phyloP scores from a whole-genome alignment of 2,329 filamentous ascomycete genomes.

The Sarocladium strictum region DNA sequence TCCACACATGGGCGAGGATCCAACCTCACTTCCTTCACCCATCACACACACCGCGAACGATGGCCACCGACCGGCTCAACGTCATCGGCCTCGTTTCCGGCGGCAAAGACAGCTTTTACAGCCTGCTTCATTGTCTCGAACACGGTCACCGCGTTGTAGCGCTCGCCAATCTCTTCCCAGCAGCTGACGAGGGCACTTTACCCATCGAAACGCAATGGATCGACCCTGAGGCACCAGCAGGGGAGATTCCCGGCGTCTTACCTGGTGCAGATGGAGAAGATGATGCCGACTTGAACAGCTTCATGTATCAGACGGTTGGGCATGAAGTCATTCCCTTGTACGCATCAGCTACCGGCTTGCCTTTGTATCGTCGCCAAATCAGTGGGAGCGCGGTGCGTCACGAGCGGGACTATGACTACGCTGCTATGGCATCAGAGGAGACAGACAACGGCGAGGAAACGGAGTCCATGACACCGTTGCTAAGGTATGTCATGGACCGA shows the following conservation, averaged over 20 bases:
- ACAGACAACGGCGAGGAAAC: constrained; percentile 64
- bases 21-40: background rate
- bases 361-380: constrained; percentile 78
- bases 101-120: constrained; percentile 95
- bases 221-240: constrained; percentile 11
- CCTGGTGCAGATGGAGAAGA: constrained; percentile 12
- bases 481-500: constrained; percentile 56
- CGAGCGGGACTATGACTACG: constrained; percentile 59
- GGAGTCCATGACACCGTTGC: constrained; percentile 73
- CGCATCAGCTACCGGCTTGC: constrained; percentile 68
- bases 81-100: constrained; percentile 93
- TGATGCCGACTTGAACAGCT: constrained; percentile 72
- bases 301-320: constrained; percentile 99
- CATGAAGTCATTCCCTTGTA: constrained; percentile 84
- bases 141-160: constrained; percentile 84
- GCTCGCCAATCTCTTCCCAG: constrained; percentile 79
- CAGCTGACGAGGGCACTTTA: constrained; percentile 6
- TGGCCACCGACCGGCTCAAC: constrained; percentile 48
- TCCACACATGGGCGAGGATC: background rate
- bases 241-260: background rate
- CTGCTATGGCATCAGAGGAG: constrained; percentile 15
- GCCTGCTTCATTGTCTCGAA: constrained; percentile 79
- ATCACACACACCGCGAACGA: constrained; percentile 17
- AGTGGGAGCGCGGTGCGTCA: constrained; percentile 64
- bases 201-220: constrained; percentile 13